Base-by-base conservation (phyloP, 2,329 filamentous ascomycete genomes). In the Colletotrichum eremochloae region DNA sequence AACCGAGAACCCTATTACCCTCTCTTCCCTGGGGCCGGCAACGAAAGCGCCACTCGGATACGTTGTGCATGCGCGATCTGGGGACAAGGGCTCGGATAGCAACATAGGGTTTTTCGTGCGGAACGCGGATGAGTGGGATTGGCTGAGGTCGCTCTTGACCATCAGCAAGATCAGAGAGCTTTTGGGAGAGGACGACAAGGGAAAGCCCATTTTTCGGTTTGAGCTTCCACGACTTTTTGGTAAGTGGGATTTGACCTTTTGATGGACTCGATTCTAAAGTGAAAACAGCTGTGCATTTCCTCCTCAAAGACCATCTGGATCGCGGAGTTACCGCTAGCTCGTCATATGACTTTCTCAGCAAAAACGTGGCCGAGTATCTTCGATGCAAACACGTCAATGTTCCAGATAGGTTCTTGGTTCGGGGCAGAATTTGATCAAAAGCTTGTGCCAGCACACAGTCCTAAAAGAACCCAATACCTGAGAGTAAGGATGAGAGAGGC, bases 31-130 rank as follows among this genome's bases (percentile, higher is more conserved):
- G 36, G 80, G 80, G 0, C 76, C 76, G 8, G 79, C 76, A 0
- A 75, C 76, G 18, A 75, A 72, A 31, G 75, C 75, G 1, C 79
- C 80, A 0, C 70, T 82, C 1, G 80, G 81, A 0, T 77, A 76
- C 42, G 74, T 82, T 8, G 80, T 79, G 1, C 77, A 78, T 6
- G 81, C 75, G 1, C 63, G 81, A 0, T 81, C 80, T 0, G 81
- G 81, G 0, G 85, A 87, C 63, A 87, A 86, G 70, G 84, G 80
- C 0, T 79, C 80, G 0, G 82, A 86, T 74, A 80, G 79, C 42
- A 76, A 78, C 9, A 71, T 81, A 18, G 77, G 77, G 2, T 74
- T 74, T 56, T 76, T 74, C 24, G 70, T 76, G 33, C 71, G 71
- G n/a, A 69, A 76, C 20, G 66, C 66, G 3, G 73, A 75, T 18